phyloP scores from a whole-genome alignment of 2,329 filamentous ascomycete species.

The Neophaeococcomyces mojaviensis region DNA sequence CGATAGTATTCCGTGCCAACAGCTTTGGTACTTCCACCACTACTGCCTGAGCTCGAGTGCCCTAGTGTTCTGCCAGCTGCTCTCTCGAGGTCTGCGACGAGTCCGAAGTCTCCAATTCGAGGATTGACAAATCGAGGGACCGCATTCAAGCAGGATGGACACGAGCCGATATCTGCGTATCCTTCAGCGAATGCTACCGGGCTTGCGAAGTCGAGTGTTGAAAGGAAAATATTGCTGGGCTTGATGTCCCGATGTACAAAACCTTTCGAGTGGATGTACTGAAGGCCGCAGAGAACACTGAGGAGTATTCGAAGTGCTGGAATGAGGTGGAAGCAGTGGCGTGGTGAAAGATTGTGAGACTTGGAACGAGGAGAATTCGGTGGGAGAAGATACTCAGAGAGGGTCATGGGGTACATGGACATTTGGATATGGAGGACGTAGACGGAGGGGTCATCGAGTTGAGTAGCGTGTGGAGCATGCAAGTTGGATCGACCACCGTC shows the following conservation, averaged over 20 bases:
- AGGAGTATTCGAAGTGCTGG: constrained; percentile 52
- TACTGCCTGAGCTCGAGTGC: not conserved
- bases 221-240: constrained; percentile 61
- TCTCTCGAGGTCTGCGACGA: constrained; percentile 47
- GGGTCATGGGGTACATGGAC: constrained; percentile 56
- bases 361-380: constrained; percentile 25
- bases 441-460: constrained; percentile 24
- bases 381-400: constrained; percentile 49
- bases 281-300: constrained; percentile 54
- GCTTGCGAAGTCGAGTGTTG: constrained; percentile 34
- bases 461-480: constrained; percentile 21
- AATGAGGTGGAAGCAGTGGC: constrained; percentile 56
- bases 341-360: constrained; percentile 15
- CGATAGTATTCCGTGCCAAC: constrained; percentile 59
- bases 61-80: not conserved
- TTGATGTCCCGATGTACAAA: constrained; percentile 63
- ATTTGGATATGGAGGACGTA: constrained; percentile 57
- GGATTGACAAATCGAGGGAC: constrained; percentile 44
- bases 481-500: constrained; percentile 29
- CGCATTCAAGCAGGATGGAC: constrained; percentile 15
- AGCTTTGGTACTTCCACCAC: constrained; percentile 28
- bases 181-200: constrained; percentile 30
- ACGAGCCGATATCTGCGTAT: constrained; percentile 32
- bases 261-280: constrained; percentile 55
- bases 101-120: constrained; percentile 61